These are phyloP conservation scores for Sphagnum fallax DNA, from an alignment of 228 moss, liverwort and hornwort species.

Conservation along the genomic window DNA sequence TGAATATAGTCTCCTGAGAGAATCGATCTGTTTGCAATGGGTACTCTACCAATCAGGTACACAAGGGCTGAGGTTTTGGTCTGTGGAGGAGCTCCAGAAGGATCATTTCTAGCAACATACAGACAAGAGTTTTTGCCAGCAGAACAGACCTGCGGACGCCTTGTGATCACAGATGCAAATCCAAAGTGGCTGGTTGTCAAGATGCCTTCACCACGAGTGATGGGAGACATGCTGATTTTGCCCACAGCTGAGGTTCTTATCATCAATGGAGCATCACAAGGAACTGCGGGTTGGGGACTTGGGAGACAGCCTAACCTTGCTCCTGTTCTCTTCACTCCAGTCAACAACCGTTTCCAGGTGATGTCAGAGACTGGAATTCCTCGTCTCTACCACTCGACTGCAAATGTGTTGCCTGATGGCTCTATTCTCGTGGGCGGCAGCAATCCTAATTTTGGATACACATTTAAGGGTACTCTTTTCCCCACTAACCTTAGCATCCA, in stretches of 20 bases:
- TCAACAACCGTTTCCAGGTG: constrained; percentile 19
- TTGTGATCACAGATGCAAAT: constrained; percentile 30
- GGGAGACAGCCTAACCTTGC: constrained; percentile 23
- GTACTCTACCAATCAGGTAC: constrained; percentile 11
- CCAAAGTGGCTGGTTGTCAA: constrained; percentile 29
- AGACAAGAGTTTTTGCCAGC: constrained; percentile 13
- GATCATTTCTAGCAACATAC: constrained; percentile 21
- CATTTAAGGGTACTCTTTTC: constrained; percentile 25
- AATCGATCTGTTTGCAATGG: no score
- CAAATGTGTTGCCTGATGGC: constrained; percentile 37
- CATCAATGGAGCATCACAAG: constrained; percentile 46
- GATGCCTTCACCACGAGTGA: constrained; percentile 51
- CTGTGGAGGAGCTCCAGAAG: constrained; percentile 35
- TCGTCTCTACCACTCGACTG: constrained; percentile 63
- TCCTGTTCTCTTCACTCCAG: constrained; percentile 39
- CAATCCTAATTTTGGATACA: constrained; percentile 40
- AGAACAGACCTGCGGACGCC: constrained; percentile 44
- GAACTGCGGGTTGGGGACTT: constrained; percentile 54
- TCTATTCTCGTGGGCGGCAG: constrained; percentile 46
- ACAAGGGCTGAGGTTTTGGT: constrained; percentile 36
- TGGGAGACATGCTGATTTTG: constrained; percentile 67
- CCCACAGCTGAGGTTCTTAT: constrained; percentile 52
- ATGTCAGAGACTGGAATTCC: constrained; percentile 25
- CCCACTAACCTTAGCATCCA: constrained; percentile 61
- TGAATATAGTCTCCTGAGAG: no score